Conservation (phyloP, 2,329 filamentous ascomycete genomes). For the Stachybotrys echinatus region DNA sequence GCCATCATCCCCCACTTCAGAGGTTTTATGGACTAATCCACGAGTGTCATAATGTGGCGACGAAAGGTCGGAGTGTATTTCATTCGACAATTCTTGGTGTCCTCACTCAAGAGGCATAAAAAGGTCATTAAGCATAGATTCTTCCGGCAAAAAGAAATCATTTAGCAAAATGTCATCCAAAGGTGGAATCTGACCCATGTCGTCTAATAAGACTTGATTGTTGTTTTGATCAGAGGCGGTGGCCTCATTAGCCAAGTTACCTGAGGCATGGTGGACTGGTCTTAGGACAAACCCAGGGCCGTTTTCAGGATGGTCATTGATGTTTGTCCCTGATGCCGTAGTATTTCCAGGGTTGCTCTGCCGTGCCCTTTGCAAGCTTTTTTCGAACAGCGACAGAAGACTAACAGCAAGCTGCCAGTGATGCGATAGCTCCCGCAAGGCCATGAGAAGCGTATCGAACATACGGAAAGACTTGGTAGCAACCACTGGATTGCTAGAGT, state of each 20-base stretch:
- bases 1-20: too few relatives aligned
- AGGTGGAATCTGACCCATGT: neutral
- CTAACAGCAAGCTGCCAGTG: constrained; percentile 27
- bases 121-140: neutral
- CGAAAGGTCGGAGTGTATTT: too few relatives aligned
- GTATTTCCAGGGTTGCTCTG: neutral
- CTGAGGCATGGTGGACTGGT: neutral
- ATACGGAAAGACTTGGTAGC: constrained; percentile 21
- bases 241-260: neutral
- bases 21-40: too few relatives aligned
- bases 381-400: constrained; percentile 21
- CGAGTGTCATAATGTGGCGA: too few relatives aligned
- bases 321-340: neutral
- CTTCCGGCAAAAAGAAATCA: neutral
- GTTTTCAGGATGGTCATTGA: neutral
- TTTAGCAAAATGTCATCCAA: neutral
- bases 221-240: neutral
- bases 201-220: neutral
- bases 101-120: neutral
- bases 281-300: neutral
- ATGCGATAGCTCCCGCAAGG: constrained; percentile 18
- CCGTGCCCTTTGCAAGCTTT: constrained; percentile 1
- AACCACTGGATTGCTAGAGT: constrained; percentile 22
- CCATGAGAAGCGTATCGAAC: constrained; percentile 21
- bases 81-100: too few relatives aligned